These are phyloP conservation scores for Colletotrichum salicis DNA, from an alignment of 2,329 filamentous ascomycete genomes.

Conservation along the genomic window DNA sequence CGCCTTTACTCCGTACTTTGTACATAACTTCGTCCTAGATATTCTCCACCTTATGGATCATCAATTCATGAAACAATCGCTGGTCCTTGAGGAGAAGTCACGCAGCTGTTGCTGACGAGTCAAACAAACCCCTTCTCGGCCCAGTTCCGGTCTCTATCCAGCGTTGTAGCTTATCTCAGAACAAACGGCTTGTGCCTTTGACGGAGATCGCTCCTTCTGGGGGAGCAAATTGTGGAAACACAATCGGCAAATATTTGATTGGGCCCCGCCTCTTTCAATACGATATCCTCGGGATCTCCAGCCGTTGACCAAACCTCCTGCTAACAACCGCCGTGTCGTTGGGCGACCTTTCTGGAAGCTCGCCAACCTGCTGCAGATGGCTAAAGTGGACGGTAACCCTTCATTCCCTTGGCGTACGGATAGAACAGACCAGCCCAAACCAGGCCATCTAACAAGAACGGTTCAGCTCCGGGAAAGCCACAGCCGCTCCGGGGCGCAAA, in stretches of 20 bases:
- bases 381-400: constrained; percentile 17
- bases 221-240: constrained; percentile 14
- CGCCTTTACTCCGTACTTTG: background rate
- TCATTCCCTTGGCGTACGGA: background rate
- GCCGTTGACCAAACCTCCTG: background rate
- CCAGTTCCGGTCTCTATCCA: background rate
- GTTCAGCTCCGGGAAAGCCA: constrained; percentile 2
- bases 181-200: background rate
- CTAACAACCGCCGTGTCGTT: constrained; percentile 6
- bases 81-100: background rate
- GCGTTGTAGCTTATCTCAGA: background rate
- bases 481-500: background rate
- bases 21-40: background rate
- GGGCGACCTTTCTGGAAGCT: constrained; percentile 22
- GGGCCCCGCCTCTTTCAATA: constrained; percentile 10
- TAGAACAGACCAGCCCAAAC: background rate
- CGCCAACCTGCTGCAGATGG: constrained; percentile 14
- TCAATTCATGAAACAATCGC: constrained; percentile 12
- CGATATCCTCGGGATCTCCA: constrained; percentile 22
- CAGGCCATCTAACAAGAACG: background rate
- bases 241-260: constrained; percentile 27
- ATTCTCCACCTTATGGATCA: constrained; percentile 6
- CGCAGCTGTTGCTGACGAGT: background rate
- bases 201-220: constrained; percentile 1
- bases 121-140: background rate